A percentile compares a stretch with the other conserved stretches of the same genome.
Conservation (phyloP, 768 basidiomycete genomes). For the Infundibulicybe gibba region DNA sequence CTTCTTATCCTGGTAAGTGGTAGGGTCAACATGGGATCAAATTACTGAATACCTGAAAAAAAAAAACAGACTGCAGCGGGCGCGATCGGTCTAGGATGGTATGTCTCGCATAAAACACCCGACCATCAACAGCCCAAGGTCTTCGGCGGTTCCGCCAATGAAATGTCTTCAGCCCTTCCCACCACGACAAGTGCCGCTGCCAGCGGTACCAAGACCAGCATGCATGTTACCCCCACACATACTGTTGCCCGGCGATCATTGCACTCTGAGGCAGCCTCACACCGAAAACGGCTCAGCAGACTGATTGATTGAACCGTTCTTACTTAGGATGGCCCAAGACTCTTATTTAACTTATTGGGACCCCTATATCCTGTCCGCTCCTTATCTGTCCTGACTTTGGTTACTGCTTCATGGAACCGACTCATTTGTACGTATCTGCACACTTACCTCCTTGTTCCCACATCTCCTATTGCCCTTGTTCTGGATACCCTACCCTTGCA, state of each 20-base stretch:
- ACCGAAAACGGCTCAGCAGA: too few species aligned
- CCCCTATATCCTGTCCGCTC: too few species aligned
- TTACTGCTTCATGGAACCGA: too few species aligned
- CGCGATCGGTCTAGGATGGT: conserved; percentile 59
- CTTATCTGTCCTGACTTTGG: too few species aligned
- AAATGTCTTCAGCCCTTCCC: conserved; percentile 24
- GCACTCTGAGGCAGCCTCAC: too few species aligned
- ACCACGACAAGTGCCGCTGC: not conserved
- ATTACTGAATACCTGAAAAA: conserved; percentile 12
- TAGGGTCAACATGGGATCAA: not conserved
- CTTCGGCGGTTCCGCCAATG: conserved; percentile 59
- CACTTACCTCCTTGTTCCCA: too few species aligned
- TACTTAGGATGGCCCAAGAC: too few species aligned
- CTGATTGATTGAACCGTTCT: too few species aligned
- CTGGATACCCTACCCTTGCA: too few species aligned
- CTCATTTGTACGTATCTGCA: too few species aligned
- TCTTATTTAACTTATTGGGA: too few species aligned
- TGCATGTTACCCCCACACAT: not conserved
- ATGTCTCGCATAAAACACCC: conserved; percentile 47
- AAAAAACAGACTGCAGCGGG: conserved; percentile 46
- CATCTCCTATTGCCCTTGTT: too few species aligned
- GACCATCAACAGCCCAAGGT: conserved; percentile 52
- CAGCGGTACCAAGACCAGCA: not conserved
- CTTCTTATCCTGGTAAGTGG: conserved; percentile 48
- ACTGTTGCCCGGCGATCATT: not conserved